Conservation (phyloP, 108 stramenopile genomes). For the Schizochytrium sp. region DNA sequence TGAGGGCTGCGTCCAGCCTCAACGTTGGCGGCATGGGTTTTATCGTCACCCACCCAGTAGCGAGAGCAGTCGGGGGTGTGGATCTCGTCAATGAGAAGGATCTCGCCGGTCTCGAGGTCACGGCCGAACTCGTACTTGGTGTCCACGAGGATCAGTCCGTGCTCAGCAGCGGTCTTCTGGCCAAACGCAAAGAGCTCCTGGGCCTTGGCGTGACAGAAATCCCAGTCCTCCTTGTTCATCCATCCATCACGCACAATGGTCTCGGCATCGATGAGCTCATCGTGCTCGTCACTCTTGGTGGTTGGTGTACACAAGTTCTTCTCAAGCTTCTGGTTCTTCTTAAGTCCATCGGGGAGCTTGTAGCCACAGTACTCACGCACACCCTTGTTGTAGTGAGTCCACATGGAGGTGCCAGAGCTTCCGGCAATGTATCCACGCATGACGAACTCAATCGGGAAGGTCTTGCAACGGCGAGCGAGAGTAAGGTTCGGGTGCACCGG, state of each 20-base stretch:
- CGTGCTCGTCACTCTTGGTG: conserved; percentile 95
- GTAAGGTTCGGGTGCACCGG: conserved; percentile 89
- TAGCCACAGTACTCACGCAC: conserved; percentile 95
- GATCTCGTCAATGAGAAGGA: conserved; percentile 95
- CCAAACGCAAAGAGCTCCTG: conserved; percentile 78
- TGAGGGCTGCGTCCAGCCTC: conserved; percentile 90
- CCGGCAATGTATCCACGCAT: conserved; percentile 73
- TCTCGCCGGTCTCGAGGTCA: conserved; percentile 80
- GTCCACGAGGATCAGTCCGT: conserved; percentile 96
- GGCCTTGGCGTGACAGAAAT: conserved; percentile 65
- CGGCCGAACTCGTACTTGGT: conserved; percentile 99
- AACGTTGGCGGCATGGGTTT: conserved; percentile 85
- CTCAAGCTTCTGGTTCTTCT: conserved; percentile 89
- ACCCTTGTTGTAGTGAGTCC: conserved; percentile 96
- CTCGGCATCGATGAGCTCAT: conserved; percentile 84
- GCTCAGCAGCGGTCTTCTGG: conserved; percentile 84
- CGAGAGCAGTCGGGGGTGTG: conserved; percentile 98
- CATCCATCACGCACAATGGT: conserved; percentile 89
- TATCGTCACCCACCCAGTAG: conserved; percentile 88
- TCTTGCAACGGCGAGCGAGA: conserved; percentile 88
- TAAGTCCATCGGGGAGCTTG: conserved; percentile 90
- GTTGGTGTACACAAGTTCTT: conserved; percentile 92
- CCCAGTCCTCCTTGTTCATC: conserved; percentile 78
- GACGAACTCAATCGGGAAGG: conserved; percentile 98
- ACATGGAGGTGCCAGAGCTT: conserved; percentile 94